These are phyloP conservation scores for Zygnema cylindricum DNA, from an alignment of 139 green algal genomes.

Conservation along the genomic window DNA sequence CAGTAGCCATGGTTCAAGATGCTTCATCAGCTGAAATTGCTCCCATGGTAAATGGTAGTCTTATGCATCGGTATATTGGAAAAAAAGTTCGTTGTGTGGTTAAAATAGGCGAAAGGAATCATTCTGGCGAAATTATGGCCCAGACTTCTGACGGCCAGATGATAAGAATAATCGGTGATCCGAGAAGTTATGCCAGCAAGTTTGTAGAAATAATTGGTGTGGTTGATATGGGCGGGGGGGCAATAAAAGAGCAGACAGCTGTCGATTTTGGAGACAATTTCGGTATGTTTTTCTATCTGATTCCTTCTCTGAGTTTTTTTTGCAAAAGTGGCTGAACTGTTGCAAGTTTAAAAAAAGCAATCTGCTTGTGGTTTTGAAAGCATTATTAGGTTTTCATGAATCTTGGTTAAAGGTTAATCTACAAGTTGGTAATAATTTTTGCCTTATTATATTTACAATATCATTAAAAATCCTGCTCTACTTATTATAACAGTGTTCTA, in stretches of 20 bases:
- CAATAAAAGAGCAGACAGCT: not conserved
- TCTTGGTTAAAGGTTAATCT: too few species aligned
- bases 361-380: too few species aligned
- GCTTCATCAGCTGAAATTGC: not conserved
- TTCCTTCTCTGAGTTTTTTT: too few species aligned
- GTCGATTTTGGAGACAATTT: not conserved
- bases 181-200: not conserved
- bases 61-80: not conserved
- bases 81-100: not conserved
- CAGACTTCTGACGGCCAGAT: not conserved
- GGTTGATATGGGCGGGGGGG: not conserved
- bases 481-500: too few species aligned
- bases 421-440: too few species aligned
- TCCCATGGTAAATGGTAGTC: not conserved
- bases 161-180: not conserved
- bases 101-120: not conserved
- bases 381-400: too few species aligned
- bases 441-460: too few species aligned
- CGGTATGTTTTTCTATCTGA: too few species aligned
- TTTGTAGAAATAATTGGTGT: not conserved
- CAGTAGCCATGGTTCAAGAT: not conserved
- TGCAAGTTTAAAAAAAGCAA: too few species aligned
- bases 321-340: too few species aligned
- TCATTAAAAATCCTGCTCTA: too few species aligned
- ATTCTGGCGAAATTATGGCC: not conserved